Conservation (phyloP, 768 basidiomycete species). For the Xerocomellus amylosporus region DNA sequence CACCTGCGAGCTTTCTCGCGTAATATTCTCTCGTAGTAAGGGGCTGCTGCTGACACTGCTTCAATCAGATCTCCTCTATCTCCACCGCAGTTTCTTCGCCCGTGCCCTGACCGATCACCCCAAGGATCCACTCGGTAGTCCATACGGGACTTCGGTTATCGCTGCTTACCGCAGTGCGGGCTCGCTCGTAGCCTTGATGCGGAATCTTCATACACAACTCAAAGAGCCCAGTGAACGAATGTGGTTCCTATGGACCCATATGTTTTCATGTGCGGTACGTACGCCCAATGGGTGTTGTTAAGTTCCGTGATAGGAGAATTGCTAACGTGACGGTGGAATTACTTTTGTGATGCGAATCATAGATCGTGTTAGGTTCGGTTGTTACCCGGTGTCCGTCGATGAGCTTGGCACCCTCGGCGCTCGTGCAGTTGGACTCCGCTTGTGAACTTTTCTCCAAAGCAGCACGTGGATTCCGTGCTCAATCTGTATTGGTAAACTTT, state of each 20-base stretch:
- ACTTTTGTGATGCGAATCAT: slow-evolving; percentile 1
- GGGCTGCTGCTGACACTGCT: slow-evolving; percentile 16
- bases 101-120: slow-evolving; percentile 71
- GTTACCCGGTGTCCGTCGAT: slow-evolving; percentile 78
- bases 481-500: slow-evolving; percentile 56
- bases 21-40: background rate
- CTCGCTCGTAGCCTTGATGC: slow-evolving; percentile 66
- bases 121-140: slow-evolving; percentile 69
- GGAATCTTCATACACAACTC: slow-evolving; percentile 62
- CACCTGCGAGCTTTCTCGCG: background rate
- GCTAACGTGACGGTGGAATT: slow-evolving; percentile 16
- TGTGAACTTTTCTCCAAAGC: slow-evolving; percentile 73
- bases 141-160: slow-evolving; percentile 70
- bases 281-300: background rate
- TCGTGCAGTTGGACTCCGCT: slow-evolving; percentile 70
- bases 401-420: slow-evolving; percentile 72
- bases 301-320: slow-evolving; percentile 10
- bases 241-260: slow-evolving; percentile 51
- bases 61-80: slow-evolving; percentile 57
- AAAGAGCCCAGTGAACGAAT: slow-evolving; percentile 62
- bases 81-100: slow-evolving; percentile 73
- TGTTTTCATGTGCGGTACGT: slow-evolving; percentile 63
- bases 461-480: slow-evolving; percentile 61
- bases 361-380: slow-evolving; percentile 71
- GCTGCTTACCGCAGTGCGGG: slow-evolving; percentile 73